Conservation (phyloP, 2,329 filamentous ascomycete genomes). For the Capronia americana region DNA sequence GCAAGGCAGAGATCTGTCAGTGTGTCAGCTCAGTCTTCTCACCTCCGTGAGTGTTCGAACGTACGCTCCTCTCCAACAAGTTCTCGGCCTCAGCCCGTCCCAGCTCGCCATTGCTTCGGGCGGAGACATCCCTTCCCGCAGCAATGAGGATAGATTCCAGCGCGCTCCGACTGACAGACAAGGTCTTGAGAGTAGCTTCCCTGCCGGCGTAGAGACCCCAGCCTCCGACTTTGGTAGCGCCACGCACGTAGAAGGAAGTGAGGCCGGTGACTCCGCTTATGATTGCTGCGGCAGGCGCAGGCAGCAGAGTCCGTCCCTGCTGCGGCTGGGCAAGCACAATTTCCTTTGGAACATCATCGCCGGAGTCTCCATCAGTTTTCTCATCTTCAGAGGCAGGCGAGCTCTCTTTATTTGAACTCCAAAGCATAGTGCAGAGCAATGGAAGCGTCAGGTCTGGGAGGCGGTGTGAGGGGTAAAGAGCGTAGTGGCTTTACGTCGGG, state of each 20-base stretch:
- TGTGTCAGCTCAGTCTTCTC: slow-evolving; percentile 16
- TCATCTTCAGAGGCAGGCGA: slow-evolving; percentile 19
- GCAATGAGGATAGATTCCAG: slow-evolving; percentile 53
- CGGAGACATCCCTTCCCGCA: slow-evolving; percentile 53
- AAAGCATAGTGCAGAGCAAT: slow-evolving; percentile 28
- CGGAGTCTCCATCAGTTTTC: slow-evolving; percentile 16
- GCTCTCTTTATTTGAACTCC: slow-evolving; percentile 25
- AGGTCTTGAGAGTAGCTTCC: slow-evolving; percentile 52
- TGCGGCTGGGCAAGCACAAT: slow-evolving; percentile 28
- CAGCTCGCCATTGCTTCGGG: slow-evolving; percentile 56
- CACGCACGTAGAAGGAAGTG: slow-evolving; percentile 52
- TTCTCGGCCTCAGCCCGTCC: slow-evolving; percentile 52
- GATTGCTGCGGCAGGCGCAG: slow-evolving; percentile 51
- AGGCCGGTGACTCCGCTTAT: slow-evolving; percentile 54
- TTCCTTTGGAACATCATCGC: slow-evolving; percentile 19
- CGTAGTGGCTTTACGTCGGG: slow-evolving; percentile 25
- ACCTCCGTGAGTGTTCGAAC: slow-evolving; percentile 29
- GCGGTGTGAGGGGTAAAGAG: slow-evolving; percentile 23
- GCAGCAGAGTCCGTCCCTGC: slow-evolving; percentile 48
- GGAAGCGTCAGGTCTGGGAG: slow-evolving; percentile 1
- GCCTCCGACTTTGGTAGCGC: slow-evolving; percentile 52
- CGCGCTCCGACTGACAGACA: slow-evolving; percentile 53
- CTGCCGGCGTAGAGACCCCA: slow-evolving; percentile 53
- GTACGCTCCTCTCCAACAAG: slow-evolving; percentile 54
- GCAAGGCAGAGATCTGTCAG: slow-evolving; percentile 50